phyloP scores from a whole-genome alignment of 768 basidiomycete genomes.

The Tephrocybe sp. region DNA sequence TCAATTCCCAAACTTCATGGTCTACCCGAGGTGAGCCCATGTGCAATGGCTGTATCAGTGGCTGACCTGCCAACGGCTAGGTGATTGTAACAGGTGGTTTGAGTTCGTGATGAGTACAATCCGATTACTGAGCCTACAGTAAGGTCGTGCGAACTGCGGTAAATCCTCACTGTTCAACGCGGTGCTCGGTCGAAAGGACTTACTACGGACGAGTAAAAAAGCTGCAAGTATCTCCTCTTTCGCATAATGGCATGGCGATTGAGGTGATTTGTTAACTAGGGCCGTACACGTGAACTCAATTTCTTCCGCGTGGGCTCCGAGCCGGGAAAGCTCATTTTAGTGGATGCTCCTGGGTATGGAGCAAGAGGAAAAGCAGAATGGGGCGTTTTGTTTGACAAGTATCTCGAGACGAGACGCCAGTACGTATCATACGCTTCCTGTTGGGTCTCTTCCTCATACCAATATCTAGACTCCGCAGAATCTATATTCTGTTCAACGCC shows the following conservation, averaged over 20 bases:
- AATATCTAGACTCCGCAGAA: conserved; percentile 53
- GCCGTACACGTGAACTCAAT: conserved; percentile 68
- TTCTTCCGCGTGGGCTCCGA: conserved; percentile 67
- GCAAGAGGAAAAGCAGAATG: conserved; percentile 70
- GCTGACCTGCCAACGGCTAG: conserved; percentile 19
- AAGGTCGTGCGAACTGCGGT: conserved; percentile 79
- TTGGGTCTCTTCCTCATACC: conserved; percentile 1
- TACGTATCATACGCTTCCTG: conserved; percentile 30
- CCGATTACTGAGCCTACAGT: neutral
- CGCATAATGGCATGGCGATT: neutral
- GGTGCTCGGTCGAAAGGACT: conserved; percentile 52
- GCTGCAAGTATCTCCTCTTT: conserved; percentile 45
- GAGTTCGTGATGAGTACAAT: neutral
- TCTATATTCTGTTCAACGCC: conserved; percentile 70
- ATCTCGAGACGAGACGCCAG: conserved; percentile 59
- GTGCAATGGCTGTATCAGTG: neutral
- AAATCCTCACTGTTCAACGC: conserved; percentile 76
- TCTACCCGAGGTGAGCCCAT: conserved; percentile 38
- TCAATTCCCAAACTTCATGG: conserved; percentile 39
- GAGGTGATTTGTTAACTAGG: conserved; percentile 35
- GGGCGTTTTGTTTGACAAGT: conserved; percentile 68
- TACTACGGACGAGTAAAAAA: conserved; percentile 66
- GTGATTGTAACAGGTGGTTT: conserved; percentile 42
- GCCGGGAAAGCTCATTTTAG: conserved; percentile 59
- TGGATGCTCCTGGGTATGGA: conserved; percentile 84